Evolutionary conservation across 2,329 filamentous ascomycete species (phyloP).

Genomic region (Paecilomyces dactylethromorphus): DNA sequence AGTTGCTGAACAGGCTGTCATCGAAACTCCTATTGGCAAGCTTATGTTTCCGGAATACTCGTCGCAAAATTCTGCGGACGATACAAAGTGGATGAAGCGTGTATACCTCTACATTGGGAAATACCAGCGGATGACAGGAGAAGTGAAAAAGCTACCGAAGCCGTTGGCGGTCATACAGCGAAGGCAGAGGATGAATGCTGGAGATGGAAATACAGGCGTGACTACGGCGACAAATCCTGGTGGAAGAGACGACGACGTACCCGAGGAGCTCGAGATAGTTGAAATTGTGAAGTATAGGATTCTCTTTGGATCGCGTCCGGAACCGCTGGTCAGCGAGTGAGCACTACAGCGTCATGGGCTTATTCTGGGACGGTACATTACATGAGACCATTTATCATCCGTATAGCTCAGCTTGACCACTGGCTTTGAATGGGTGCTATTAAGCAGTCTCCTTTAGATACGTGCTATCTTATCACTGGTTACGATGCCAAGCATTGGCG

Average conservation of each 20-base stretch:
- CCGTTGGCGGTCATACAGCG: constrained; percentile 72
- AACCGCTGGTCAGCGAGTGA: constrained; percentile 61
- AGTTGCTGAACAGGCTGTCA: constrained; percentile 8
- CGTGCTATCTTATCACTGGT: too few species aligned
- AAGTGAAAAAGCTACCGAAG: constrained; percentile 77
- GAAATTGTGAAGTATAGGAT: constrained; percentile 86
- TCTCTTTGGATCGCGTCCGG: constrained; percentile 74
- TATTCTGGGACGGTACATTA: not conserved
- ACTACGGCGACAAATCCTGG: constrained; percentile 4
- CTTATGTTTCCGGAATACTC: constrained; percentile 73
- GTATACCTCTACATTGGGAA: constrained; percentile 83
- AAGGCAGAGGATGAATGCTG: constrained; percentile 23
- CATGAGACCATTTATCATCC: not conserved
- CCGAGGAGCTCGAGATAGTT: constrained; percentile 57
- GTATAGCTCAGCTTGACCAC: not conserved
- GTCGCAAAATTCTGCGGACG: constrained; percentile 41
- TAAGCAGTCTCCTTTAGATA: too few species aligned
- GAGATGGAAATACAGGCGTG: constrained; percentile 20
- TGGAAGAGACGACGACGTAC: constrained; percentile 27
- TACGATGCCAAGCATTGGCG: too few species aligned
- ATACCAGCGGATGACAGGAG: constrained; percentile 81
- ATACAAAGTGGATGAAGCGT: constrained; percentile 78
- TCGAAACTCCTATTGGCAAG: constrained; percentile 57
- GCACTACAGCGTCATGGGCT: not conserved
- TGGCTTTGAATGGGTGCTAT: not conserved